phyloP scores from a whole-genome alignment of 371 early-diverging fungal species.

The Rhizopus stolonifer region DNA sequence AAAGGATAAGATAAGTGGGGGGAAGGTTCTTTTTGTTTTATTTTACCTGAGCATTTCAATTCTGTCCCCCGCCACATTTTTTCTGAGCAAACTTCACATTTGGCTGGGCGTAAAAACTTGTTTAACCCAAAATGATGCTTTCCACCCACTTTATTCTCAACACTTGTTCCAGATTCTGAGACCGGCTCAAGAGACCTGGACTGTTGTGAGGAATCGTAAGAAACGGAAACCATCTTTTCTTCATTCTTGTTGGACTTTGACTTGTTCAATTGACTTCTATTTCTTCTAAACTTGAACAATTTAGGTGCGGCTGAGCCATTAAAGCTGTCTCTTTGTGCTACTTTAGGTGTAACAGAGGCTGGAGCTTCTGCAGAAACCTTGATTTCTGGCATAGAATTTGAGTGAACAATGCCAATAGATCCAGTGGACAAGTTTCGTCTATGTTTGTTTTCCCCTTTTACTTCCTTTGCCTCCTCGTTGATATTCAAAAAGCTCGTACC shows the following conservation, averaged over 20 bases:
- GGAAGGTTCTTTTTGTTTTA: not conserved
- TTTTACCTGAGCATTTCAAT: conserved; percentile 69
- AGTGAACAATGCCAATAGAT: conserved; percentile 16
- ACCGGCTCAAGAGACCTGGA: conserved; percentile 20
- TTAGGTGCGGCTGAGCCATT: conserved; percentile 43
- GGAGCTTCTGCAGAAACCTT: not conserved
- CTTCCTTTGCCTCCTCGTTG: not conserved
- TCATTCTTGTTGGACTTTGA: conserved; percentile 15
- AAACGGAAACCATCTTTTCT: conserved; percentile 26
- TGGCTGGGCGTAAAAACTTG: conserved; percentile 66
- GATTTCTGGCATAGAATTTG: conserved; percentile 14
- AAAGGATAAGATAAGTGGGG: not conserved
- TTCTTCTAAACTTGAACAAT: conserved; percentile 46
- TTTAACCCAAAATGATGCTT: conserved; percentile 62
- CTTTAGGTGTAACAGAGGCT: conserved; percentile 11
- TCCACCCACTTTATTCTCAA: conserved; percentile 10
- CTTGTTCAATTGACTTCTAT: conserved; percentile 23
- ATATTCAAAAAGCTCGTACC: conserved; percentile 26
- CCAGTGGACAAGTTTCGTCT: conserved; percentile 27
- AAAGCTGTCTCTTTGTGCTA: conserved; percentile 45
- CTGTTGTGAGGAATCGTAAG: conserved; percentile 25
- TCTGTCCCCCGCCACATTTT: conserved; percentile 86
- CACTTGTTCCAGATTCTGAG: conserved; percentile 12
- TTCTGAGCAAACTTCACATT: conserved; percentile 84
- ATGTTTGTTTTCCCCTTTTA: conserved; percentile 9